phyloP scores from a whole-genome alignment of 306 rosid species.

The Bauhinia variegata region DNA sequence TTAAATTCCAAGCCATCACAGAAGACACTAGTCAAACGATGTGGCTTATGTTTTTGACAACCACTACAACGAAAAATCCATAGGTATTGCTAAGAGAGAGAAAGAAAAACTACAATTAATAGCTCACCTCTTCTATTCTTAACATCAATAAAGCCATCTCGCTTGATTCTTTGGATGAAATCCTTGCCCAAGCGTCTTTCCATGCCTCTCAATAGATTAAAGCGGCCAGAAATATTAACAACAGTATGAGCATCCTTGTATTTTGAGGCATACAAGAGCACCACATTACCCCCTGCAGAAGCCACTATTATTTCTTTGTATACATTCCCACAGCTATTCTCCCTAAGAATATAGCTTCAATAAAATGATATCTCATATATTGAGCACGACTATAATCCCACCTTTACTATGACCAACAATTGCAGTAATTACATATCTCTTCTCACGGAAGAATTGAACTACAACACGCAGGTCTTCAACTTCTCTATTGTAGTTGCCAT shows the following conservation, averaged over 20 bases:
- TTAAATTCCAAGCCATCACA: background rate
- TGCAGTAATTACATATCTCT: conserved; percentile 52
- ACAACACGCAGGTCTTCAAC: conserved; percentile 75
- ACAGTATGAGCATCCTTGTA: conserved; percentile 59
- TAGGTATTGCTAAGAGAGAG: no score
- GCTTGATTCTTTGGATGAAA: conserved; percentile 69
- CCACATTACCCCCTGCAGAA: conserved; percentile 85
- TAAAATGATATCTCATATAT: conserved; percentile 16
- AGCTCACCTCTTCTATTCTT: conserved; percentile 61
- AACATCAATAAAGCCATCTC: no score
- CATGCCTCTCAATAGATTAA: conserved; percentile 73
- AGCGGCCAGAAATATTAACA: conserved; percentile 91
- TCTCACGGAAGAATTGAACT: conserved; percentile 61
- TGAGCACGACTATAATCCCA: conserved; percentile 34
- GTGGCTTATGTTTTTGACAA: no score
- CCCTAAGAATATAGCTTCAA: conserved; percentile 11
- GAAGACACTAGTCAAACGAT: background rate
- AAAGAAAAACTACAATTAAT: background rate
- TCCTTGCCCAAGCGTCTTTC: conserved; percentile 85
- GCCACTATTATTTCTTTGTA: background rate
- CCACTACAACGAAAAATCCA: no score
- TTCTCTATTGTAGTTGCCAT: conserved; percentile 86
- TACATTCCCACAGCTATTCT: conserved; percentile 15
- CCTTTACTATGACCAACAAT: conserved; percentile 95
- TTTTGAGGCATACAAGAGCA: conserved; percentile 77